phyloP scores from a whole-genome alignment of 2,329 filamentous ascomycete genomes.

The Parasarocladium wereldwijsianum region DNA sequence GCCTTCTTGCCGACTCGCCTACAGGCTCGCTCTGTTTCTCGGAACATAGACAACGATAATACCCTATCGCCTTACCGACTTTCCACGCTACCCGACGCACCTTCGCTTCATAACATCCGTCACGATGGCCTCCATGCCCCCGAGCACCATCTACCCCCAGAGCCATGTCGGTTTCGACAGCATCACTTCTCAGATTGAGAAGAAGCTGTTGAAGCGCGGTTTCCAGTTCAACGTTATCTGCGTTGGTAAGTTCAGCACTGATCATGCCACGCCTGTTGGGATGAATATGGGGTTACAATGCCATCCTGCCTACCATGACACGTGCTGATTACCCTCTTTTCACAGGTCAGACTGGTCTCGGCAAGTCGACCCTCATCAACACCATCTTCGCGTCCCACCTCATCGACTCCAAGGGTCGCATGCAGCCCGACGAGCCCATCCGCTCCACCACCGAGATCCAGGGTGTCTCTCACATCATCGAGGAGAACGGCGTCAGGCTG shows the following conservation, averaged over 20 bases:
- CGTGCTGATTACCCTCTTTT: slow-evolving; percentile 7
- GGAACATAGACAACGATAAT: slow-evolving; percentile 5
- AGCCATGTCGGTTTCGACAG: slow-evolving; percentile 99
- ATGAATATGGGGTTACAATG: no score
- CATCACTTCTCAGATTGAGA: slow-evolving; percentile 98
- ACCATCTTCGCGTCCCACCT: slow-evolving; percentile 99
- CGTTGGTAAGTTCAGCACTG: slow-evolving; percentile 58
- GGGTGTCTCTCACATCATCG: slow-evolving; percentile 94
- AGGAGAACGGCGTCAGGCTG: slow-evolving; percentile 97
- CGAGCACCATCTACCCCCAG: slow-evolving; percentile 68
- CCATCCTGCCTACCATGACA: slow-evolving; percentile 1
- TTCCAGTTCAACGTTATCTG: slow-evolving; percentile 99
- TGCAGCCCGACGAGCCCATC: slow-evolving; percentile 82
- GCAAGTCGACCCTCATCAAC: slow-evolving; percentile 98
- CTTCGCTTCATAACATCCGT: slow-evolving; percentile 7
- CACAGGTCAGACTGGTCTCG: slow-evolving; percentile 89
- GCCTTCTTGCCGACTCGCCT: no score
- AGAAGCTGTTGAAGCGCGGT: slow-evolving; percentile 97
- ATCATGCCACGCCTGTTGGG: no score
- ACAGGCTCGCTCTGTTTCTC: no score
- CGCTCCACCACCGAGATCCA: slow-evolving; percentile 97
- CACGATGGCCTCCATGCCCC: slow-evolving; percentile 48
- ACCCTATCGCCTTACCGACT: slow-evolving; percentile 13
- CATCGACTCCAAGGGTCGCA: slow-evolving; percentile 95
- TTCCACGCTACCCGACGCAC: slow-evolving; percentile 5